A percentile compares a stretch with the other conserved stretches of the same genome.
Conservation (phyloP, 2,329 filamentous ascomycete species). For the Ophiocordyceps sinensis region DNA sequence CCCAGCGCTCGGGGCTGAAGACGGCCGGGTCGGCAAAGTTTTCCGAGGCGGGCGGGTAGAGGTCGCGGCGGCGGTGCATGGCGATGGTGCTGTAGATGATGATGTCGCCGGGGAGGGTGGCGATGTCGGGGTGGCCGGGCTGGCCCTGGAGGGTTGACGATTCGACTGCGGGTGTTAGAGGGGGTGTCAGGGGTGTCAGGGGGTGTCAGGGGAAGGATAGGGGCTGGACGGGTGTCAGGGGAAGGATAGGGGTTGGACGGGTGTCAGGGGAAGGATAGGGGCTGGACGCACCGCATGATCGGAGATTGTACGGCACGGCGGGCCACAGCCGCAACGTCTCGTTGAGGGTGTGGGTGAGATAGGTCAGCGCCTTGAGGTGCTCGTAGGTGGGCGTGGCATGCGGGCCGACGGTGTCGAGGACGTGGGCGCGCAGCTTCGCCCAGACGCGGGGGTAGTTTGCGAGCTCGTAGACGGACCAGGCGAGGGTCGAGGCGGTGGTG, state of each 20-base stretch:
- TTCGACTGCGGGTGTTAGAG: conserved; percentile 43
- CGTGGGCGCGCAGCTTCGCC: conserved; percentile 57
- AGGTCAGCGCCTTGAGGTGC: conserved; percentile 78
- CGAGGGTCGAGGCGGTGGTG: conserved; percentile 71
- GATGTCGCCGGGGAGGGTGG: conserved; percentile 47
- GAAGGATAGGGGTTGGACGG: too few species aligned
- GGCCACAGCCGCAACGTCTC: conserved; percentile 70
- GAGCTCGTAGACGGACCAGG: conserved; percentile 74
- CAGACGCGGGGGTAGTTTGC: conserved; percentile 54
- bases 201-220: too few species aligned
- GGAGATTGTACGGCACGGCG: conserved; percentile 65
- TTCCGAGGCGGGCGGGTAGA: conserved; percentile 39
- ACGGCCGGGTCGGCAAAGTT: conserved; percentile 29
- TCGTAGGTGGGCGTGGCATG: conserved; percentile 53
- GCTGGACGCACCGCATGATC: conserved; percentile 15
- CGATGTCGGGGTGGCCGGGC: conserved; percentile 44
- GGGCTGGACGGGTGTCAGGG: too few species aligned
- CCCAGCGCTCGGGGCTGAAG: conserved; percentile 57
- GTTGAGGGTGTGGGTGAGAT: conserved; percentile 58
- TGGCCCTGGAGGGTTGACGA: conserved; percentile 63
- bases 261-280: too few species aligned
- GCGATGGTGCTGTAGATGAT: conserved; percentile 53
- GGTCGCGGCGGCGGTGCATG: conserved; percentile 56
- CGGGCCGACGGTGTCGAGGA: conserved; percentile 50
- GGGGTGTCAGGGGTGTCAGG: not conserved